Evolutionary conservation across 1,284 basidiomycete species (phyloP).

Genomic region (Porogramme epimiltina): DNA sequence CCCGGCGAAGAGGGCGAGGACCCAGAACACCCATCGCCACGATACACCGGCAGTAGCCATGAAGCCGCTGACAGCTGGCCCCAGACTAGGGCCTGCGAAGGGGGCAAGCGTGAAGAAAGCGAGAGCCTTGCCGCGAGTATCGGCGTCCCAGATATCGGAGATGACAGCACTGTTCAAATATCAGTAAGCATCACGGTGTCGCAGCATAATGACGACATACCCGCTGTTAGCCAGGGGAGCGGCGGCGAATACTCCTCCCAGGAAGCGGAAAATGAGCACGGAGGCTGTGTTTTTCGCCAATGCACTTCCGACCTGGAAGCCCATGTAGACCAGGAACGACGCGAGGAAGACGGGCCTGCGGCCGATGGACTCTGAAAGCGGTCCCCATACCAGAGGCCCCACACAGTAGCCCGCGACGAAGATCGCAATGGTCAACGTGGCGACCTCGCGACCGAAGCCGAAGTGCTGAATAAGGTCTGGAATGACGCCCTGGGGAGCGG

Average conservation of each 20-base stretch:
- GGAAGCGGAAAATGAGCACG: slow-evolving; percentile 66
- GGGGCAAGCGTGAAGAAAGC: slow-evolving; percentile 48
- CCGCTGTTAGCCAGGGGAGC: slow-evolving; percentile 42
- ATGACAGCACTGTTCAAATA: slow-evolving; percentile 22
- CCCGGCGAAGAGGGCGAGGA: slow-evolving; percentile 66
- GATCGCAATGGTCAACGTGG: slow-evolving; percentile 39
- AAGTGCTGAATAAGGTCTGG: slow-evolving; percentile 52
- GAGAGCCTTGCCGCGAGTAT: slow-evolving; percentile 30
- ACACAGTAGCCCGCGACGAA: slow-evolving; percentile 49
- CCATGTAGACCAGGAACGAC: slow-evolving; percentile 30
- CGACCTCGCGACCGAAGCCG: slow-evolving; percentile 53
- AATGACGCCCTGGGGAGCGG: slow-evolving; percentile 53
- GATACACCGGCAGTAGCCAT: slow-evolving; percentile 49
- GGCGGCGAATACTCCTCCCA: slow-evolving; percentile 59
- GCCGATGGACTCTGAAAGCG: slow-evolving; percentile 59
- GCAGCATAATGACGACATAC: slow-evolving; percentile 19
- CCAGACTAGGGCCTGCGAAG: slow-evolving; percentile 64
- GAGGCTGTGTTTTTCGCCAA: slow-evolving; percentile 57
- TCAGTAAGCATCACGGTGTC: too few species aligned
- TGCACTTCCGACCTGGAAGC: slow-evolving; percentile 68
- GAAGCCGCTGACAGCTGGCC: slow-evolving; percentile 68
- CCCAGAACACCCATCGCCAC: slow-evolving; percentile 82
- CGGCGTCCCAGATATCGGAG: slow-evolving; percentile 29
- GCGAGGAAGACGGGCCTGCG: slow-evolving; percentile 68
- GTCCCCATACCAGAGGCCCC: slow-evolving; percentile 68